Conservation (phyloP, 2,329 filamentous ascomycete species). For the Thelonectria rubi region DNA sequence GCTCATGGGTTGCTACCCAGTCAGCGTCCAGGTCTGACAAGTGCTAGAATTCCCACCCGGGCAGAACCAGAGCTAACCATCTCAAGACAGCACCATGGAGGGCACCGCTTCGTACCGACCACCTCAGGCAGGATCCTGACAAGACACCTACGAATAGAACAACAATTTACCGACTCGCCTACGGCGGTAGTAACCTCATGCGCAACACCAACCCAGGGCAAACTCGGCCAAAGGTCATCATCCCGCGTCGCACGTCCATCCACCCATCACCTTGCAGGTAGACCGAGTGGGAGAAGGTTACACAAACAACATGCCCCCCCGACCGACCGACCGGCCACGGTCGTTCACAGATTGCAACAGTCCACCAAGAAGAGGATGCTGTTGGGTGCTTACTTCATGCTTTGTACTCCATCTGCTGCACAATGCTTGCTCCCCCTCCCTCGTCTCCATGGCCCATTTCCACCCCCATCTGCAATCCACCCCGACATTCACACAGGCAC, state of each 20-base stretch:
- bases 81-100: constrained; percentile 4
- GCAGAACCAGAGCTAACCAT: not conserved
- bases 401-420: not conserved
- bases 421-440: constrained; percentile 1
- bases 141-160: not conserved
- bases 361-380: not conserved
- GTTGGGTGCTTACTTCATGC: not conserved
- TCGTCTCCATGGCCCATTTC: constrained; percentile 3
- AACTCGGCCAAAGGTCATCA: constrained; percentile 24
- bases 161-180: constrained; percentile 22
- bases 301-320: constrained; percentile 19
- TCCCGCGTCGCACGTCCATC: constrained; percentile 21
- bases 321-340: constrained; percentile 10
- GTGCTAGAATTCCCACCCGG: constrained; percentile 2
- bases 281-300: constrained; percentile 17
- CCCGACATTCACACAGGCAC: not conserved
- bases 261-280: constrained; percentile 13
- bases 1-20: constrained; percentile 11
- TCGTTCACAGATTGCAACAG: not conserved
- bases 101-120: not conserved
- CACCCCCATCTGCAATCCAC: constrained; percentile 9
- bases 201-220: constrained; percentile 18
- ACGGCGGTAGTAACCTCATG: constrained; percentile 20
- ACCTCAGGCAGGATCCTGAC: not conserved
- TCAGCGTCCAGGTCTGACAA: constrained; percentile 16